Evolutionary conservation across 495 filamentous ascomycete genomes (phyloP).

Genomic region (Elasticomyces elasticus): DNA sequence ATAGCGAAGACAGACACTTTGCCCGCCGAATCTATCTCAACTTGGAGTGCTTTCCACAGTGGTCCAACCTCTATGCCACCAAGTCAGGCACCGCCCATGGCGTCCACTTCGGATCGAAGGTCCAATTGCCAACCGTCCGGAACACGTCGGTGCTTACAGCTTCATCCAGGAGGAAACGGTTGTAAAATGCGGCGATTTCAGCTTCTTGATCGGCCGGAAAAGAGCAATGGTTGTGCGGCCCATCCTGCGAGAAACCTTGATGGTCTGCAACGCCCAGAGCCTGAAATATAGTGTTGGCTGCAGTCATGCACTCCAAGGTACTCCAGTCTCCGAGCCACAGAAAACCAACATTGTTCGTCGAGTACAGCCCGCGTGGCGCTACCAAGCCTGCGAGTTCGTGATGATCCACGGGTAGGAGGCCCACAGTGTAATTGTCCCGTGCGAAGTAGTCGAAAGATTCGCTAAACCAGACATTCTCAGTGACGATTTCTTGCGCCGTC

Average conservation of each 20-base stretch:
- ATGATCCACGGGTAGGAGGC: constrained; percentile 21
- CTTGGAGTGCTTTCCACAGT: too few species aligned
- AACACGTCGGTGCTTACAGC: constrained; percentile 8
- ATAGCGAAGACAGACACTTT: too few species aligned
- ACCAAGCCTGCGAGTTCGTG: constrained; percentile 20
- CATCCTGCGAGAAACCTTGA: constrained; percentile 16
- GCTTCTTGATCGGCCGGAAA: constrained; percentile 15
- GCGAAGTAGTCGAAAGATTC: constrained; percentile 27
- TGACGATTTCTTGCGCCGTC: constrained; percentile 38
- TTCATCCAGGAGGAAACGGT: constrained; percentile 11
- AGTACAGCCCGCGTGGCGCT: constrained; percentile 19
- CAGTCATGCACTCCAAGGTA: constrained; percentile 16
- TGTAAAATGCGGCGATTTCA: constrained; percentile 13
- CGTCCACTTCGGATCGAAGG: constrained; percentile 12
- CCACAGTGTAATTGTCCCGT: constrained; percentile 20
- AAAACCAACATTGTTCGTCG: constrained; percentile 14
- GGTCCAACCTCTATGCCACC: background rate
- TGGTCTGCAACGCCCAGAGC: constrained; percentile 8
- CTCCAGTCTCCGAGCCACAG: constrained; percentile 17
- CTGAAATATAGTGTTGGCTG: constrained; percentile 16
- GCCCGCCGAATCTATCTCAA: too few species aligned
- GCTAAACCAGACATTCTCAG: constrained; percentile 41
- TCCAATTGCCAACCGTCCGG: constrained; percentile 14
- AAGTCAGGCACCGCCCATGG: constrained; percentile 14
- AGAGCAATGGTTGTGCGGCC: constrained; percentile 16